Base-by-base conservation (phyloP, 805 yeast species). In the Lipomyces japonicus region DNA sequence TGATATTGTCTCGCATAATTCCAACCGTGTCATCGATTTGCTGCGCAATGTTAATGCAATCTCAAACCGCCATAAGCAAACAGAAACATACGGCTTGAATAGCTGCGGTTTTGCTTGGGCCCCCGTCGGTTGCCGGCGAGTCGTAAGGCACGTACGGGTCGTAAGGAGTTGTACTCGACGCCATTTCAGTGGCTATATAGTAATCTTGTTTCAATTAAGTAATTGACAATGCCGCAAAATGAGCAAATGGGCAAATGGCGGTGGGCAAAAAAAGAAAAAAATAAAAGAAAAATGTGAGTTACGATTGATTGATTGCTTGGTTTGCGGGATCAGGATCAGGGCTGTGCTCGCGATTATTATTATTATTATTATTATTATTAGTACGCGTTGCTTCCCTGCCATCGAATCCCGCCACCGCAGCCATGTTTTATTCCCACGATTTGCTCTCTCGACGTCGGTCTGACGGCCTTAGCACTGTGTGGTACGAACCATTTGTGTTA, bases 21-120 rank as follows among this genome's bases (percentile, higher is more conserved):
- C 95, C 97, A 39, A 93, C 96, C 14, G 98, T 90, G 65, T 88
- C 96, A 69, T 87, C 93, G 67, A 88, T 86, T 76, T 87, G 93
- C 78, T 79, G n/a, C n/a, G n/a, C n/a, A n/a, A n/a, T n/a, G n/a
- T n/a, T n/a, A n/a, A n/a, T n/a, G n/a, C n/a, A n/a, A n/a, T n/a
- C n/a, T n/a, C n/a, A n/a, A n/a, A n/a, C 32, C 14, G 32, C 10
- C 32, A 28, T 28, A 9, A 68, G 65, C 67, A 66, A 64, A 30
- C 23, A 37, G 36, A 50, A 23, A 79, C 84, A 59, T 75, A 80
- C 85, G 39, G 90, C 88, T 69, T 86, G 90, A 65, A 86, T 79
- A 56, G 88, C 89, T 19, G 93, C 93, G 31, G 93, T 81, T 63
- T 82, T 78, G 59, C 73, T 73, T 43, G 74, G 68, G 62, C 75